phyloP scores from a whole-genome alignment of 768 basidiomycete genomes.

The Sutorius australiensis region DNA sequence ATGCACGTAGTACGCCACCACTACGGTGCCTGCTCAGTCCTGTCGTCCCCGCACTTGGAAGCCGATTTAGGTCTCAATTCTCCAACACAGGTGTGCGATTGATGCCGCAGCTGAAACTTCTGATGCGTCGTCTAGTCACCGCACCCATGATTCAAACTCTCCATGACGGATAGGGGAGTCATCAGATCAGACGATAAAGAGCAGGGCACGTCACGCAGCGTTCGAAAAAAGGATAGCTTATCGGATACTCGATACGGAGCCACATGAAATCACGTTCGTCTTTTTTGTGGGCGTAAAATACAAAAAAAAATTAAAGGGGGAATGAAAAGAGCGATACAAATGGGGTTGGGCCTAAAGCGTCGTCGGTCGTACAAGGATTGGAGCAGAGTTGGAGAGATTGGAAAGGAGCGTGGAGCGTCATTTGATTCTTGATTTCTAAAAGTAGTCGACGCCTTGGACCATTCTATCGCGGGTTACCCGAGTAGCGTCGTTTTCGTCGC shows the following conservation, averaged over 20 bases:
- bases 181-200: neutral
- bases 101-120: neutral
- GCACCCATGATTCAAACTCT: neutral
- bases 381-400: too few species aligned
- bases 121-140: neutral
- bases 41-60: too few species aligned
- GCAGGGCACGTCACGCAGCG: neutral
- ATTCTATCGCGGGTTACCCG: conserved; percentile 2
- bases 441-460: conserved; percentile 34
- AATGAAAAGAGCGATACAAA: conserved; percentile 1
- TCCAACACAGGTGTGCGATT: too few species aligned
- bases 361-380: neutral
- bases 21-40: too few species aligned
- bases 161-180: conserved; percentile 7
- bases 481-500: neutral
- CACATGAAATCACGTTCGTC: neutral
- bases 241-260: conserved; percentile 3
- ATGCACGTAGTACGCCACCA: too few species aligned
- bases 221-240: neutral
- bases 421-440: conserved; percentile 25
- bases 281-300: neutral
- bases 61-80: too few species aligned
- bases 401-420: neutral
- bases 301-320: neutral
- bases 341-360: neutral